These are phyloP conservation scores for Barbatosphaeria neglecta DNA, from an alignment of 495 filamentous ascomycete species.

Conservation along the genomic window DNA sequence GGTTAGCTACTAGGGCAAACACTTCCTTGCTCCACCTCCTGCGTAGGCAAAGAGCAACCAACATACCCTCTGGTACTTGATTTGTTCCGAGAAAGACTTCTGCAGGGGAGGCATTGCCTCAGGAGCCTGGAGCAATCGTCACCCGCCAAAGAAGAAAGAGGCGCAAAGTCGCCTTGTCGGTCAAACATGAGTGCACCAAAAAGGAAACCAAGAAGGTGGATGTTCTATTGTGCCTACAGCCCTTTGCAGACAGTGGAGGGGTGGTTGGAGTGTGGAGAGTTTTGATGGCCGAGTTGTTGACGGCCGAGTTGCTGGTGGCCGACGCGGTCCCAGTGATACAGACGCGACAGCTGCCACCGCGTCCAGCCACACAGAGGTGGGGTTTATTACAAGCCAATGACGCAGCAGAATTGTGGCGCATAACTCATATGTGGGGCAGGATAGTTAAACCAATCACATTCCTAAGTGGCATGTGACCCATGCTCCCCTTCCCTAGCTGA, in stretches of 20 bases:
- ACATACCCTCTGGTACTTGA: slow-evolving; percentile 14
- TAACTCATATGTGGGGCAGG: neutral
- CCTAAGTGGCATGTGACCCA: no score
- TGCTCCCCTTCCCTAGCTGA: no score
- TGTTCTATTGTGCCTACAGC: no score
- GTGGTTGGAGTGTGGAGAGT: no score
- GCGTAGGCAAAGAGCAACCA: no score
- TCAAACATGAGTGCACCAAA: no score
- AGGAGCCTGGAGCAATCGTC: neutral
- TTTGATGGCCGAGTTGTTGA: no score
- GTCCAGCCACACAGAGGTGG: neutral
- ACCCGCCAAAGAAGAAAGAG: neutral
- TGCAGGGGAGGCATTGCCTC: slow-evolving; percentile 33
- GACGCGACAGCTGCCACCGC: no score
- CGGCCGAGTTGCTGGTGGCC: neutral
- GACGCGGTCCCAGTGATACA: neutral
- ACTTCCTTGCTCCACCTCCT: no score
- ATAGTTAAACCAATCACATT: neutral
- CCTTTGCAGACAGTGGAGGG: no score
- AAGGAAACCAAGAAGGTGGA: no score
- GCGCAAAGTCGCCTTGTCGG: neutral
- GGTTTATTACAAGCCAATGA: neutral
- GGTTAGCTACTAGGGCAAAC: neutral
- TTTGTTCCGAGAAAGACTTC: slow-evolving; percentile 40
- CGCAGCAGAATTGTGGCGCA: neutral